A percentile compares a stretch with the other conserved stretches of the same genome.
Conservation (phyloP, 768 basidiomycete genomes). For the Pleurotus sapidus region DNA sequence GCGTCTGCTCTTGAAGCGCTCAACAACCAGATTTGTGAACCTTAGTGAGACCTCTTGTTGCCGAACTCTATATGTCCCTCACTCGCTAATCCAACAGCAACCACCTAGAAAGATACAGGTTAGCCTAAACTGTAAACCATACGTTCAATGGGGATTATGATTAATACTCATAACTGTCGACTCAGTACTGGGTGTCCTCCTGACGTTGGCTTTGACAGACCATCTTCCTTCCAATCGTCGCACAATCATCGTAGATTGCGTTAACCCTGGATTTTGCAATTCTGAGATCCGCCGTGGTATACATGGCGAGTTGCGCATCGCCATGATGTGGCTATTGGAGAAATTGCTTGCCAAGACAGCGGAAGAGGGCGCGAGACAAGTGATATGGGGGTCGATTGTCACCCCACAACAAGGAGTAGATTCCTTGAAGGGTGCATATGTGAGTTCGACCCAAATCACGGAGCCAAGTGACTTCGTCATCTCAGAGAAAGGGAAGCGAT, state of each 20-base stretch:
- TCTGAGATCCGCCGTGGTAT: constrained; percentile 31
- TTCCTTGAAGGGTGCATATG: constrained; percentile 27
- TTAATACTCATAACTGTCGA: background rate
- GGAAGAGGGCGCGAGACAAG: constrained; percentile 31
- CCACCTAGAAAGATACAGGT: constrained; percentile 19
- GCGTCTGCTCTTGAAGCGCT: background rate
- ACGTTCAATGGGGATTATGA: background rate
- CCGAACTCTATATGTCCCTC: too few relatives aligned
- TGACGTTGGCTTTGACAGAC: constrained; percentile 31
- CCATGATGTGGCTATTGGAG: constrained; percentile 21
- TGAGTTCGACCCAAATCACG: constrained; percentile 16
- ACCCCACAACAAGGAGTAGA: constrained; percentile 11
- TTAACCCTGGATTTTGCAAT: constrained; percentile 40
- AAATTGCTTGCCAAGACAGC: constrained; percentile 29
- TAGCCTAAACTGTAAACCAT: constrained; percentile 32
- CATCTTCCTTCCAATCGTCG: constrained; percentile 17
- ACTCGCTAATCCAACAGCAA: too few relatives aligned
- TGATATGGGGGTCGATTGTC: constrained; percentile 32
- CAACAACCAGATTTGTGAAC: background rate
- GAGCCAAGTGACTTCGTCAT: constrained; percentile 34
- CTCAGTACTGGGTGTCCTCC: constrained; percentile 40
- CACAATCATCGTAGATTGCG: constrained; percentile 29
- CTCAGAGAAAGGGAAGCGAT: constrained; percentile 23
- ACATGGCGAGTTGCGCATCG: constrained; percentile 8
- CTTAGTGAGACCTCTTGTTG: too few relatives aligned